These are phyloP conservation scores for Aspergillus tanneri DNA, from an alignment of 2,329 filamentous ascomycete species.

Conservation along the genomic window DNA sequence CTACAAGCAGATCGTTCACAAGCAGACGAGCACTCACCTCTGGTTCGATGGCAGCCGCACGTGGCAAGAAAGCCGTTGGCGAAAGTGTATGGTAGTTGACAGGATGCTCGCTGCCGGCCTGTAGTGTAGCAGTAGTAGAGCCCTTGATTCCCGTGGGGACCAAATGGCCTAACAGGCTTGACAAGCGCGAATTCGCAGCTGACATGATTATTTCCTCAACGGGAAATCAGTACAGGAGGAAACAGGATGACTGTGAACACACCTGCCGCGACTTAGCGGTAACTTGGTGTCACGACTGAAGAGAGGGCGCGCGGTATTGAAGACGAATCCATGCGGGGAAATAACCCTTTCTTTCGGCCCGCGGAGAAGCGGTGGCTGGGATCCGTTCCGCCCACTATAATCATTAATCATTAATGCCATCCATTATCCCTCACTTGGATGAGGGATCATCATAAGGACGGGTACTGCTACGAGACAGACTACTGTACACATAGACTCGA, in stretches of 20 bases:
- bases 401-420: no score
- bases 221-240: background rate
- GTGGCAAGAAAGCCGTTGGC: conserved; percentile 81
- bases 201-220: conserved; percentile 23
- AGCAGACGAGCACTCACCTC: conserved; percentile 48
- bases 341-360: conserved; percentile 6
- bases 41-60: conserved; percentile 85
- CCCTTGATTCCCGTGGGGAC: conserved; percentile 24
- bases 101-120: conserved; percentile 29
- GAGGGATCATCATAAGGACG: no score
- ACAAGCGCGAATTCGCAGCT: conserved; percentile 27
- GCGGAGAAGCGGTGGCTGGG: conserved; percentile 11
- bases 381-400: background rate
- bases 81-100: conserved; percentile 63
- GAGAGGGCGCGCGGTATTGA: background rate
- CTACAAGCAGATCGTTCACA: background rate
- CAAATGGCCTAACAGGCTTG: conserved; percentile 33
- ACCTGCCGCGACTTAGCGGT: no score
- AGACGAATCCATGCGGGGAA: conserved; percentile 13
- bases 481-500: no score
- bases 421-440: no score
- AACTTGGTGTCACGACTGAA: no score
- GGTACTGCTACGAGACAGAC: no score
- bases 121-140: conserved; percentile 3
- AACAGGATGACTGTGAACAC: background rate